A percentile compares a stretch with the other conserved stretches of the same genome.
Conservation (phyloP, 129 eudicot genomes). For the Logfia minima region DNA sequence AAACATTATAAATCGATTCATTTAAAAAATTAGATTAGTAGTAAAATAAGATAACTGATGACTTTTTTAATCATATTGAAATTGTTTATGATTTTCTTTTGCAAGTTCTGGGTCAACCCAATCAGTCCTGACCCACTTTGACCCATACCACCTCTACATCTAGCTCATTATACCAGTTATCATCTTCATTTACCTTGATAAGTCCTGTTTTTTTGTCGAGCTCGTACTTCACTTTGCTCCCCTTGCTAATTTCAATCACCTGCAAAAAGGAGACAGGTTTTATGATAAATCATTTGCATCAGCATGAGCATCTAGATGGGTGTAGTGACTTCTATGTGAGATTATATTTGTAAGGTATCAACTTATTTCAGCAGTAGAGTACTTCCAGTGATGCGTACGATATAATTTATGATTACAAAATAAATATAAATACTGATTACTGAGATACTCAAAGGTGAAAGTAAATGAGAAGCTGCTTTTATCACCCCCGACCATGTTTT, state of each 20-base stretch:
- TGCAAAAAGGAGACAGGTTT: constrained; percentile 31
- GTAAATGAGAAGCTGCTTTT: not conserved
- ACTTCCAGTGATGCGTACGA: not conserved
- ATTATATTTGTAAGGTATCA: not conserved
- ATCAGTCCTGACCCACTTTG: not conserved
- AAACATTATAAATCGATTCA: too few species aligned
- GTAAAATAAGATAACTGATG: too few species aligned
- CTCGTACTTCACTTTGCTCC: constrained; percentile 95
- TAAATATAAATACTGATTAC: not conserved
- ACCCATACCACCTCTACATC: not conserved
- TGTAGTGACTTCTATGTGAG: not conserved
- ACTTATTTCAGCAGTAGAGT: not conserved
- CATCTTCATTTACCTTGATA: constrained; percentile 59
- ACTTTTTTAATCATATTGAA: not conserved
- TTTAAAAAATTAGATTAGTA: not conserved
- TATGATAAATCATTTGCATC: constrained; percentile 11
- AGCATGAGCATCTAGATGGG: not conserved
- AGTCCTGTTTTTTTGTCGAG: constrained; percentile 97
- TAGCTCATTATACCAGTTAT: not conserved
- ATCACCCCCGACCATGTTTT: too few species aligned
- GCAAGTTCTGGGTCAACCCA: not conserved
- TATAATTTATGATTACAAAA: not conserved
- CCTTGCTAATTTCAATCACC: constrained; percentile 96
- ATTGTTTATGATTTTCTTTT: not conserved
- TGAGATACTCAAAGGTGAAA: not conserved